A percentile compares a stretch with the other conserved stretches of the same genome.
These are phyloP conservation scores for Nannizziopsis arthrosporioides DNA, from an alignment of 2,329 filamentous ascomycete species.

Conservation along the genomic window DNA sequence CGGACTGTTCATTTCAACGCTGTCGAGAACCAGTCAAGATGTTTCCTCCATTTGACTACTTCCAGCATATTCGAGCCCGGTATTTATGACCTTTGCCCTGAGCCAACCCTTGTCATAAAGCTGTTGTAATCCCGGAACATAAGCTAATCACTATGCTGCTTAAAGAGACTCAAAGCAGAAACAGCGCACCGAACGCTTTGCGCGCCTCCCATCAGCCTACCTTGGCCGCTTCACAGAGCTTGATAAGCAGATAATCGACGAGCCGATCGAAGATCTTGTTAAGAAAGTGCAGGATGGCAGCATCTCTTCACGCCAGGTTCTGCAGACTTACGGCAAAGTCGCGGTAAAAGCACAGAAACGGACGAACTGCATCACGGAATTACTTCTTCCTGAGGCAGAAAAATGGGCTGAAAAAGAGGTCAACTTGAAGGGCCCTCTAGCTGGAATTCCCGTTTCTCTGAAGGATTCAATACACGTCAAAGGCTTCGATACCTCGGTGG, in stretches of 20 bases:
- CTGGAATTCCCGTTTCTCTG: constrained; percentile 74
- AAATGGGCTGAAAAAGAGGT: constrained; percentile 51
- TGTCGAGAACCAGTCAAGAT: constrained; percentile 21
- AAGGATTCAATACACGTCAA: constrained; percentile 69
- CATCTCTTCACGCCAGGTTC: constrained; percentile 56
- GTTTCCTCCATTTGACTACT: constrained; percentile 51
- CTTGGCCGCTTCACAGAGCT: constrained; percentile 50
- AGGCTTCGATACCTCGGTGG: constrained; percentile 72
- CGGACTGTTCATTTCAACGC: neutral
- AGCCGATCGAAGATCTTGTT: constrained; percentile 67
- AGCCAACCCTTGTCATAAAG: neutral
- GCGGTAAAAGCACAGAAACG: constrained; percentile 70
- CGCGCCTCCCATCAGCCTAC: constrained; percentile 54
- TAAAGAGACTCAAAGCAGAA: constrained; percentile 65
- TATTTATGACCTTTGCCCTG: constrained; percentile 30
- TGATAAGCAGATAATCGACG: constrained; percentile 58
- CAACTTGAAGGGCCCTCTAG: constrained; percentile 70
- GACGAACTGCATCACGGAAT: constrained; percentile 82
- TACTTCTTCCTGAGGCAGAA: constrained; percentile 69
- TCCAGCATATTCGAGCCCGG: constrained; percentile 62
- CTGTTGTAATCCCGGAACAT: neutral
- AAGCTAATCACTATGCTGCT: constrained; percentile 11
- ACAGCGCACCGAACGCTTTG: constrained; percentile 59
- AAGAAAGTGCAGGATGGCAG: constrained; percentile 60
- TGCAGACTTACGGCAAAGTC: constrained; percentile 79